A percentile compares a stretch with the other conserved stretches of the same genome.
Conservation (phyloP, 2,329 filamentous ascomycete species). For the Ramularia collo-cygni region DNA sequence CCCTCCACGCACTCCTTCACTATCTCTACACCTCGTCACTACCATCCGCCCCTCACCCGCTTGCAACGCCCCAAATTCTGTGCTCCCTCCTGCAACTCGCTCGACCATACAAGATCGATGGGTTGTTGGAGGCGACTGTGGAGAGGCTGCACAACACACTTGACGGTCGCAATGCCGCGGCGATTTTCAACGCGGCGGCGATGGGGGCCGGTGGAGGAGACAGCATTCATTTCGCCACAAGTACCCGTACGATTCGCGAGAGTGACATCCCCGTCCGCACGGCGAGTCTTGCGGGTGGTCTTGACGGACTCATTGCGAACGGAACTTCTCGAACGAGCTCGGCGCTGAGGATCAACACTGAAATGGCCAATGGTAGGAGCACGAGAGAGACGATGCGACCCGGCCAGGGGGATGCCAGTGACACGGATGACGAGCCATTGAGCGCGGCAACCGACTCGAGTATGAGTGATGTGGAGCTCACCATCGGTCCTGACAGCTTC, state of each 20-base stretch:
- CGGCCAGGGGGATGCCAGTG: slow-evolving; percentile 26
- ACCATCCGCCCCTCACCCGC: slow-evolving; percentile 63
- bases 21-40: slow-evolving; percentile 91
- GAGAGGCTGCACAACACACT: slow-evolving; percentile 83
- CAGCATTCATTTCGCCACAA: slow-evolving; percentile 59
- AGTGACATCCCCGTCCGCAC: slow-evolving; percentile 34
- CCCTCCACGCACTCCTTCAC: slow-evolving; percentile 81
- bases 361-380: slow-evolving; percentile 36
- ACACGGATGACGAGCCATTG: slow-evolving; percentile 30
- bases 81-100: slow-evolving; percentile 92
- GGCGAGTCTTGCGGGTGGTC: slow-evolving; percentile 46
- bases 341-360: slow-evolving; percentile 45
- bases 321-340: slow-evolving; percentile 17
- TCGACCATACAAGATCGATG: slow-evolving; percentile 86
- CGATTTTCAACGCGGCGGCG: slow-evolving; percentile 95
- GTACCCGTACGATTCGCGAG: slow-evolving; percentile 26
- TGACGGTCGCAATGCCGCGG: slow-evolving; percentile 88
- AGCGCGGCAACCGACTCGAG: slow-evolving; percentile 30
- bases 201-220: slow-evolving; percentile 95
- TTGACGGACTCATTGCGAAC: slow-evolving; percentile 34
- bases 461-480: slow-evolving; percentile 29
- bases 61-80: slow-evolving; percentile 90
- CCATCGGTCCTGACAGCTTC: slow-evolving; percentile 30
- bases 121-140: slow-evolving; percentile 84
- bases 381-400: slow-evolving; percentile 32